Base-by-base conservation (phyloP, 1,284 basidiomycete species). In the Mycena sp. region DNA sequence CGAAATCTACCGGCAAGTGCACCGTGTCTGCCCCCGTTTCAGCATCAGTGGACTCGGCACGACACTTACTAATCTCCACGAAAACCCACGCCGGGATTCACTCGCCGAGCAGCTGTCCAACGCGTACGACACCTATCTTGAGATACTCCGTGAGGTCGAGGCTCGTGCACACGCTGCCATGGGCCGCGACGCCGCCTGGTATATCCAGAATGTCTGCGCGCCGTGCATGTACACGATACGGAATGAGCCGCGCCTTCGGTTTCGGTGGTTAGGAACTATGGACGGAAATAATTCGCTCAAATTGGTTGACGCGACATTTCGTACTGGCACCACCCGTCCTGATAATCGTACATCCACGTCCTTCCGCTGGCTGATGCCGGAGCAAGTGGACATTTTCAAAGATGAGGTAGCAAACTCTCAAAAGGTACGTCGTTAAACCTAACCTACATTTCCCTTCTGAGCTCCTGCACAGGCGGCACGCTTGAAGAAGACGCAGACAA, bases 321-420 rank as follows among this genome's bases (percentile, higher is more conserved):
- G 53, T n/a, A 3, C 30, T 52, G 25, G 73, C 58, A 32, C 67
- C 70, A n/a, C 76, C 72, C 58, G 58, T 10, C 17, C 26, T 3
- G 66, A 68, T 40, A 35, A 35, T 25, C 59, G 56, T 17, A 9
- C 14, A 16, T 28, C 44, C 0, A 50, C 19, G 2, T 54, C 59
- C 1, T 26, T 26, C 5, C 65, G 50, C 3, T 75, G 64, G 48
- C 45, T 78, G 0, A 43, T 70, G 1, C 17, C 23, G 0, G 68
- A 65, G 0, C 58, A 59, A 21, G 77, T 79, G 6, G 67, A 79
- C 44, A 4, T 35, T 6, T 79, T 67, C 57, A 74, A 74, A 4
- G 49, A 76, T 46, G 77, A 79, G 29, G 77, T 78, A 3, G 23
- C 29, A n/a, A 51, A 59, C 38, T 45, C 57, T 10, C 40, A 43